phyloP scores from a whole-genome alignment of 352 stramenopile genomes.

The Aphanomyces cochlioides region DNA sequence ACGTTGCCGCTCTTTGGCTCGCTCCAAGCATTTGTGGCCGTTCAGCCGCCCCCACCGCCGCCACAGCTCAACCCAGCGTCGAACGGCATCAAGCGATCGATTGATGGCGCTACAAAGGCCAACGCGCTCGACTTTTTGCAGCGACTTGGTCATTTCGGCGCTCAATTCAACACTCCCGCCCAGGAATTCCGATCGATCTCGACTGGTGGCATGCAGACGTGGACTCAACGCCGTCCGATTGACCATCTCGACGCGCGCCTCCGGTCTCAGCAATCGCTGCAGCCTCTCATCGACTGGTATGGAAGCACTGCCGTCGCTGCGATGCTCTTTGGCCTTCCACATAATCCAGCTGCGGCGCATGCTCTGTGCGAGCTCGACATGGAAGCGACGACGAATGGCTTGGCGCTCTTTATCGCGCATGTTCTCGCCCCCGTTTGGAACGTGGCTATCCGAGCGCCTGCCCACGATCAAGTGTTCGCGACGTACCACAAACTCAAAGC shows the following conservation, averaged over 20 bases:
- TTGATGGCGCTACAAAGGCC: slow-evolving; percentile 58
- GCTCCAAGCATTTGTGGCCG: not conserved
- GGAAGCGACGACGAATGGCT: not conserved
- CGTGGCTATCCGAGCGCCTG: not conserved
- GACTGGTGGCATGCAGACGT: slow-evolving; percentile 78
- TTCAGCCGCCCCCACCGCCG: slow-evolving; percentile 26
- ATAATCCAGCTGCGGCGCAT: slow-evolving; percentile 19
- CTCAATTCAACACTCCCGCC: slow-evolving; percentile 73
- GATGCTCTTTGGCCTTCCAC: slow-evolving; percentile 23
- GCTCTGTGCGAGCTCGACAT: not conserved
- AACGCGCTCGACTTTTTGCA: slow-evolving; percentile 39
- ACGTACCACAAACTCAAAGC: slow-evolving; percentile 1
- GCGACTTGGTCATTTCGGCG: slow-evolving; percentile 63
- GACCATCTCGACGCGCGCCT: slow-evolving; percentile 81
- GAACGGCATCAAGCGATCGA: slow-evolving; percentile 57
- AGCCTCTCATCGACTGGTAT: slow-evolving; percentile 19
- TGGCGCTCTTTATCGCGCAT: not conserved
- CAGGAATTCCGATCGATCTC: slow-evolving; percentile 82
- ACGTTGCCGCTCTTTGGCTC: not conserved
- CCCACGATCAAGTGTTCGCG: not conserved
- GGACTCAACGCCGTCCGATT: slow-evolving; percentile 84
- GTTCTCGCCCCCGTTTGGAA: not conserved
- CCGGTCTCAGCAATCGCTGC: slow-evolving; percentile 18
- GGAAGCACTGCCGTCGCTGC: not conserved
- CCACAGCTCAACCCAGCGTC: slow-evolving; percentile 19